Conservation (phyloP, 1,139 yeast species). For the Geotrichum cucujoidarum region DNA sequence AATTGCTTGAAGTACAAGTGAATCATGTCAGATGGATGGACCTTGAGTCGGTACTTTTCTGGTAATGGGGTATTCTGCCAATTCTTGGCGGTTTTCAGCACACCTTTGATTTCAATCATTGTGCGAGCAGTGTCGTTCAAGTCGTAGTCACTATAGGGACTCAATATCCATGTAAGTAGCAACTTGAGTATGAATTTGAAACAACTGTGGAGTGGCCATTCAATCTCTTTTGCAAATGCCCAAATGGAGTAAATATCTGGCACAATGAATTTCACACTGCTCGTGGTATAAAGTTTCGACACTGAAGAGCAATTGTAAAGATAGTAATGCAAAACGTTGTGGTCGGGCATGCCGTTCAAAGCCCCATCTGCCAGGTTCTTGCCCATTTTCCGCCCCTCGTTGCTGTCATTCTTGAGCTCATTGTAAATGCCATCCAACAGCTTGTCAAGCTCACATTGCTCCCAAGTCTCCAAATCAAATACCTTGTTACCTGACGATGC, state of each 20-base stretch:
- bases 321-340: constrained; percentile 12
- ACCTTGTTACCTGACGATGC: neutral
- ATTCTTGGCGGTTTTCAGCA: neutral
- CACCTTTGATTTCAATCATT: neutral
- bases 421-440: neutral
- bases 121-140: neutral
- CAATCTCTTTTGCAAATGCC: neutral
- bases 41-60: neutral
- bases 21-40: constrained; percentile 2
- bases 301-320: neutral
- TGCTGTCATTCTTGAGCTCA: constrained; percentile 8
- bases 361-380: neutral
- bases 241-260: constrained; percentile 3
- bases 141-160: neutral
- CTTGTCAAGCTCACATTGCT: neutral
- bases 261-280: too few species aligned
- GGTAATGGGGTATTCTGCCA: neutral
- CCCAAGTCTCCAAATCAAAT: neutral
- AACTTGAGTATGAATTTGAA: neutral
- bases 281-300: neutral
- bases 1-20: neutral
- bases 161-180: neutral
- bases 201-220: constrained; percentile 1
- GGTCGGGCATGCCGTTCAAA: constrained; percentile 12
- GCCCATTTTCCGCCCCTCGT: constrained; percentile 11